Evolutionary conservation across 345 rosid genomes (phyloP).

Genomic region (Pelargonium nanum): DNA sequence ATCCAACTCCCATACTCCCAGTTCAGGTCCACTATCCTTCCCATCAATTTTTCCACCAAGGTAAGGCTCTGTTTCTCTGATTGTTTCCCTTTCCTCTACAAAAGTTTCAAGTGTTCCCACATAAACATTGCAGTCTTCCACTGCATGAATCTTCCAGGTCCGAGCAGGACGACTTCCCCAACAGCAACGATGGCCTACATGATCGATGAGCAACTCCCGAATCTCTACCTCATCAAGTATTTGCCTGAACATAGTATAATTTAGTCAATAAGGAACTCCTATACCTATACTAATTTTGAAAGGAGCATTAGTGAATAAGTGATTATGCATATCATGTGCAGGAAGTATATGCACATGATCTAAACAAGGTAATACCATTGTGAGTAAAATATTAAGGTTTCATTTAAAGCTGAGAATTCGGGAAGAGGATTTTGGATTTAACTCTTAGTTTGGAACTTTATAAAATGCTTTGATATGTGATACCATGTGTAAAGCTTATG

Average conservation of each 20-base stretch:
- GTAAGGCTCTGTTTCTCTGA: conserved; percentile 58
- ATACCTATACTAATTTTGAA: not conserved
- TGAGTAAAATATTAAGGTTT: no score
- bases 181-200: conserved; percentile 87
- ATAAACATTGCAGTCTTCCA: conserved; percentile 94
- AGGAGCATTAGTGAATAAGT: not conserved
- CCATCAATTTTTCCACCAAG: conserved; percentile 38
- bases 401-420: no score
- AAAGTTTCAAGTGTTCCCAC: conserved; percentile 90
- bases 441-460: no score
- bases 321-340: not conserved
- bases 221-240: conserved; percentile 83
- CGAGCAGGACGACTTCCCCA: conserved; percentile 99
- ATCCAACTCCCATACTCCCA: conserved; percentile 74
- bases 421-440: no score
- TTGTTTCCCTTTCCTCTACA: conserved; percentile 70
- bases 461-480: no score
- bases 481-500: no score
- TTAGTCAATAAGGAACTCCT: conserved; percentile 3
- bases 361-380: no score
- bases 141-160: conserved; percentile 74
- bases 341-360: no score
- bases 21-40: conserved; percentile 42
- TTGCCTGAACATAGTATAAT: conserved; percentile 37
- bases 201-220: conserved; percentile 86